Percentiles rank a stretch among this genome's conserved stretches.
Evolutionary conservation across 208 protist genomes (phyloP).

Genomic region (Kentomonas sorsogonicus): DNA sequence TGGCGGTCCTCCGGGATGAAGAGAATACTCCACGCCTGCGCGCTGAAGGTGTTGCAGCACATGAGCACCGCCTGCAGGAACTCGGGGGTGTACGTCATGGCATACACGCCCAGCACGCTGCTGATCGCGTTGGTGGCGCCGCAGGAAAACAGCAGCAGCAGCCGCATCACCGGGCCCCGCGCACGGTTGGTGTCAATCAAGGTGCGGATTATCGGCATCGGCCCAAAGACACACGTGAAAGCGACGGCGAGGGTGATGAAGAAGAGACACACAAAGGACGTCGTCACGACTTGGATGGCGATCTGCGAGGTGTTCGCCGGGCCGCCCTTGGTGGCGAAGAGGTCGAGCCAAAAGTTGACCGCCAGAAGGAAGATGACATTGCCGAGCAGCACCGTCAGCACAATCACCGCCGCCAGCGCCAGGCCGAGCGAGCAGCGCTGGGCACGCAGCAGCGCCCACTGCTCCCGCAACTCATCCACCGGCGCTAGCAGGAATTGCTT

Average conservation of each 20-base stretch:
- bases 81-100: slow-evolving; percentile 65
- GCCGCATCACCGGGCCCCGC: slow-evolving; percentile 44
- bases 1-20: slow-evolving; percentile 65
- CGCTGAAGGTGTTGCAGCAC: slow-evolving; percentile 62
- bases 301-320: slow-evolving; percentile 49
- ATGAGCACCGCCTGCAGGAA: slow-evolving; percentile 74
- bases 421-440: slow-evolving; percentile 23
- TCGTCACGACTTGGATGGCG: slow-evolving; percentile 55
- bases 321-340: slow-evolving; percentile 31
- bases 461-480: slow-evolving; percentile 22
- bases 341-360: slow-evolving; percentile 69
- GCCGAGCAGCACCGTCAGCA: slow-evolving; percentile 51
- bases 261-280: slow-evolving; percentile 34
- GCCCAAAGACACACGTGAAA: slow-evolving; percentile 38
- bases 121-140: slow-evolving; percentile 54
- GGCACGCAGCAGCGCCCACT: slow-evolving; percentile 28
- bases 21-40: slow-evolving; percentile 66
- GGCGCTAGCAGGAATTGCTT: no score
- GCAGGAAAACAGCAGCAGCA: slow-evolving; percentile 62
- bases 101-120: slow-evolving; percentile 45
- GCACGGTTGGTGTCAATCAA: slow-evolving; percentile 48
- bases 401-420: slow-evolving; percentile 52
- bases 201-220: slow-evolving; percentile 32
- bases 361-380: slow-evolving; percentile 67
- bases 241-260: slow-evolving; percentile 25